These are phyloP conservation scores for Abortiporus biennis DNA, from an alignment of 1,284 basidiomycete species.

Conservation along the genomic window DNA sequence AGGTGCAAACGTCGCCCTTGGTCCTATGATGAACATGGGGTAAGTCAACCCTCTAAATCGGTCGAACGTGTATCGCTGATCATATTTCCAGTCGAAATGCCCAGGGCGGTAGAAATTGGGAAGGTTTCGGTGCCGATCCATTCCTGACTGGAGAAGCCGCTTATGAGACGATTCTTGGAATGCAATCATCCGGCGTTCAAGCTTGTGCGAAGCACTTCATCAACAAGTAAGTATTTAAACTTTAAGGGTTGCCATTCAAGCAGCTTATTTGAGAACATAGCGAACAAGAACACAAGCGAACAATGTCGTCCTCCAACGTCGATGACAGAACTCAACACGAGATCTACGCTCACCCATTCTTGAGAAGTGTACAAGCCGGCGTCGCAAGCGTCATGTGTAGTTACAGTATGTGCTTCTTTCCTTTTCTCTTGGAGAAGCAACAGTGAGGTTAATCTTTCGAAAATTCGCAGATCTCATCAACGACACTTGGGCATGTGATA, in stretches of 20 bases:
- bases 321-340: constrained; percentile 78
- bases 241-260: neutral
- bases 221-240: constrained; percentile 47
- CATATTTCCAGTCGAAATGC: constrained; percentile 34
- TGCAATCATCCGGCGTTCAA: constrained; percentile 71
- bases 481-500: constrained; percentile 76
- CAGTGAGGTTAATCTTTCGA: neutral
- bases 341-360: constrained; percentile 68
- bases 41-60: constrained; percentile 2
- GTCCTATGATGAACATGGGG: constrained; percentile 69
- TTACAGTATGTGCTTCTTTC: constrained; percentile 35
- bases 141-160: constrained; percentile 70
- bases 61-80: neutral
- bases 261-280: constrained; percentile 23
- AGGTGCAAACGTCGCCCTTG: constrained; percentile 69
- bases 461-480: constrained; percentile 58
- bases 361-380: constrained; percentile 71
- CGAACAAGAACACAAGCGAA: constrained; percentile 63
- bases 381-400: constrained; percentile 78
- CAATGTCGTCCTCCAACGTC: constrained; percentile 53
- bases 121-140: constrained; percentile 78
- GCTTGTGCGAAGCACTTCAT: constrained; percentile 77
- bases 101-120: constrained; percentile 77
- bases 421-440: neutral
- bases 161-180: constrained; percentile 69